A percentile compares a stretch with the other conserved stretches of the same genome.
Evolutionary conservation across 805 yeast genomes (phyloP).

Genomic region (Millerago galiae): DNA sequence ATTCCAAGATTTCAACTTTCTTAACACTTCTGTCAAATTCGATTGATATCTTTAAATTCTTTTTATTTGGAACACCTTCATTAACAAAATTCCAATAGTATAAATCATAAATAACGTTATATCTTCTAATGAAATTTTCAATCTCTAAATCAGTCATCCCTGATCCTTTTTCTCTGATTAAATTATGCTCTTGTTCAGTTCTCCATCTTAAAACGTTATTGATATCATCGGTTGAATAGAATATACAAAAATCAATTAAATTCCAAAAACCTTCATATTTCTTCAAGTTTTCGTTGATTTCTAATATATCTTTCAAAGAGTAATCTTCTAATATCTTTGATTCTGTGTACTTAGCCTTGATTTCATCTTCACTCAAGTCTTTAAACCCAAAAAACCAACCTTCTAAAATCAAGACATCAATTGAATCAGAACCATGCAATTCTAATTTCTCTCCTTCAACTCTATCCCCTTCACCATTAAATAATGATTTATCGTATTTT

Average conservation of each 20-base stretch:
- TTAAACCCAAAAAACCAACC: slow-evolving; percentile 92
- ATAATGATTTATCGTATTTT: slow-evolving; percentile 68
- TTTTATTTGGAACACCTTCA: slow-evolving; percentile 22
- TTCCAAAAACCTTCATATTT: slow-evolving; percentile 52
- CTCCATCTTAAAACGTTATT: slow-evolving; percentile 75
- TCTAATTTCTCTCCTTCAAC: slow-evolving; percentile 31
- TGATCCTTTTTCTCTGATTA: slow-evolving; percentile 45
- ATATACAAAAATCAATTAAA: slow-evolving; percentile 52
- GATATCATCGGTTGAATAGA: slow-evolving; percentile 53
- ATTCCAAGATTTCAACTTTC: slow-evolving; percentile 1
- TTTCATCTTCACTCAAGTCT: slow-evolving; percentile 30
- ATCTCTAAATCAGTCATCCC: slow-evolving; percentile 85
- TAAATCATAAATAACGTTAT: slow-evolving; percentile 78
- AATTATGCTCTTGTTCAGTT: slow-evolving; percentile 53
- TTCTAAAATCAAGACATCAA: slow-evolving; percentile 72
- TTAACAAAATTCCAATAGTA: slow-evolving; percentile 45
- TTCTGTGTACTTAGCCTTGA: slow-evolving; percentile 12
- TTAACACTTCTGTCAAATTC: slow-evolving; percentile 13
- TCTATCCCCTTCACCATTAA: slow-evolving; percentile 77
- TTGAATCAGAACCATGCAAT: slow-evolving; percentile 17
- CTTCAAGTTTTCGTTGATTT: slow-evolving; percentile 47
- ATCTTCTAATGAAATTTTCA: slow-evolving; percentile 62
- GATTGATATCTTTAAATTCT: slow-evolving; percentile 15
- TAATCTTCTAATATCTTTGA: slow-evolving; percentile 23
- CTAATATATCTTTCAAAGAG: slow-evolving; percentile 22